Base-by-base conservation (phyloP, 306 rosid genomes). In the Potentilla sterilis region DNA sequence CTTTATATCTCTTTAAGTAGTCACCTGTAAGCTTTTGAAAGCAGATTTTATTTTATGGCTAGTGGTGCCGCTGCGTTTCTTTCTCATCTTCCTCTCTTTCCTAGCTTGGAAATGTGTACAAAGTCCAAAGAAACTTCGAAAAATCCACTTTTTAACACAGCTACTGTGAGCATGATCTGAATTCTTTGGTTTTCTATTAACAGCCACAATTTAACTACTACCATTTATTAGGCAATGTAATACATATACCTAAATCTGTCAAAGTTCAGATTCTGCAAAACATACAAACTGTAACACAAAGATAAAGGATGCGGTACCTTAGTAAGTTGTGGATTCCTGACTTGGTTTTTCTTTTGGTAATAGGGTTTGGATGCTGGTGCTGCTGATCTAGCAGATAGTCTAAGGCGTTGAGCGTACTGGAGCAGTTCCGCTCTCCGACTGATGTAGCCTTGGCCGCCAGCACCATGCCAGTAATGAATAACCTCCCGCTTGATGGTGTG, bases 391-490 rank as follows among this genome's bases (percentile, higher is more conserved):
- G 88, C 80, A 41, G 93, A 89, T 16, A 72, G 62, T 0, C 97
- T 81, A 32, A 93, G 87, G 9, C 47, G 83, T 78, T 75, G 88
- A 2, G 96, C 86, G 80, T 88, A 88, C 69, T 61, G 87, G 61
- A 93, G 98, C 35, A 93, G 84, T 80, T 91, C 85, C 40, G 86
- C 83, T 82, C 85, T 91, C 80, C 98, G 82, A 73, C 87, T 85
- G 32, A 75, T 62, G 71, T 75, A 84, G 64, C 87, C 89, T 72
- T 81, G 81, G 63, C 68, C 62, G 19, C 51, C 72, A 61, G 48
- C 28, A 6, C 75, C 85, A 34, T 72, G 75, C 72, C 77, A 38
- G 15, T 34, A 54, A 16, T 63, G 74, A 61, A 77, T 52, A 5
- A 77, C 82, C 79, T 78, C 85, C 65, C 79, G 65, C 79, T 67